Conservation (phyloP, 2,329 filamentous ascomycete species). For the Aspergillus hortae region DNA sequence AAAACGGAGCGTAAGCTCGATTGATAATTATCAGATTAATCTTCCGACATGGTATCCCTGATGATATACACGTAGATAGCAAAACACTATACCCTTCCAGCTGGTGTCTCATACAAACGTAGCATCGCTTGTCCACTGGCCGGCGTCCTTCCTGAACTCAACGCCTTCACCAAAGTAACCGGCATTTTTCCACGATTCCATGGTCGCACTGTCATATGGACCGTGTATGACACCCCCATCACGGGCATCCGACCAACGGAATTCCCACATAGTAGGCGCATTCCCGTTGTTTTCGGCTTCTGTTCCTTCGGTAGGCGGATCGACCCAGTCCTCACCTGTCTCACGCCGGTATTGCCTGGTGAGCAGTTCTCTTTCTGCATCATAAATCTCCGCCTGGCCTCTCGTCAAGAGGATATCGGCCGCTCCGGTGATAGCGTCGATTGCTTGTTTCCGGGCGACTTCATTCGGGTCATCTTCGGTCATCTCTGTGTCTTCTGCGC, state of each 20-base stretch:
- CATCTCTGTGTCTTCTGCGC: conserved; percentile 63
- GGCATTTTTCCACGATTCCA: conserved; percentile 86
- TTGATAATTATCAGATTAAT: conserved; percentile 21
- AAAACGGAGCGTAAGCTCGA: conserved; percentile 14
- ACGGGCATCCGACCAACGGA: conserved; percentile 83
- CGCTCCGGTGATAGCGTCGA: conserved; percentile 81
- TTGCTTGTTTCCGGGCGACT: conserved; percentile 64
- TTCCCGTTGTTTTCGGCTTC: conserved; percentile 28
- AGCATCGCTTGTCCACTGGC: conserved; percentile 51
- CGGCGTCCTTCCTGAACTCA: conserved; percentile 64
- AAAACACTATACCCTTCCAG: background rate
- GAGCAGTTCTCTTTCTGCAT: conserved; percentile 77
- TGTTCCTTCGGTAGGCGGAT: conserved; percentile 34
- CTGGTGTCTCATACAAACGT: conserved; percentile 48
- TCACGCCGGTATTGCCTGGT: conserved; percentile 79
- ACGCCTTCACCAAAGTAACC: conserved; percentile 90
- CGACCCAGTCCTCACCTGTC: conserved; percentile 80
- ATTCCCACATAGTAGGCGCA: conserved; percentile 69
- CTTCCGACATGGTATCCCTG: conserved; percentile 8
- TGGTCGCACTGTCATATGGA: conserved; percentile 78
- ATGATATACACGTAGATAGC: conserved; percentile 8
- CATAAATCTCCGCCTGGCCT: conserved; percentile 87
- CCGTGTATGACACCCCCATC: conserved; percentile 78
- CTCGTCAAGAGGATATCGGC: conserved; percentile 81
- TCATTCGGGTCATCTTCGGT: conserved; percentile 69